Conservation (phyloP, 2,329 filamentous ascomycete genomes). For the Metarhizium sp. region DNA sequence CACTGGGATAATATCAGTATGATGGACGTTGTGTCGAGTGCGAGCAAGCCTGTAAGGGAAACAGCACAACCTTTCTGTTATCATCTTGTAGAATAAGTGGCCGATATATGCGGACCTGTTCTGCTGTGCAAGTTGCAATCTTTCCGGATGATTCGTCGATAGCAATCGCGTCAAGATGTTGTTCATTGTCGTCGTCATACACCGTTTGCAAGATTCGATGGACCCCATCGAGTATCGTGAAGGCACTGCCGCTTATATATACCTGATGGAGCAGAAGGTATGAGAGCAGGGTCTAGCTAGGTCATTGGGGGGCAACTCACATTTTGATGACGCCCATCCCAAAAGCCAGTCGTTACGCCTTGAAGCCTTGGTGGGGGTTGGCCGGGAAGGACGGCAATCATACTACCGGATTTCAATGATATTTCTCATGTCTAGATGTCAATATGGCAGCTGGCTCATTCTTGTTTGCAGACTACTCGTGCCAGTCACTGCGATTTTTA, state of each 20-base stretch:
- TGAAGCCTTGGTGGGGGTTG: constrained; percentile 70
- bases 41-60: not conserved
- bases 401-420: constrained; percentile 29
- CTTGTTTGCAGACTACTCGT: not conserved
- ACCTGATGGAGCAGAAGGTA: constrained; percentile 38
- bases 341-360: constrained; percentile 64
- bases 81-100: constrained; percentile 64
- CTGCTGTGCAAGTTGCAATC: constrained; percentile 65
- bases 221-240: constrained; percentile 71
- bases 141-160: constrained; percentile 78
- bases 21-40: constrained; percentile 15
- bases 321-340: constrained; percentile 63
- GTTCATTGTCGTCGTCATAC: constrained; percentile 66
- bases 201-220: constrained; percentile 77
- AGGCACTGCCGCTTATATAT: constrained; percentile 83
- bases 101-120: constrained; percentile 65
- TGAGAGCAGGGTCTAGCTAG: not conserved
- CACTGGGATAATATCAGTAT: constrained; percentile 36
- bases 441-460: not conserved
- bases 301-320: constrained; percentile 34
- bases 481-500: not conserved
- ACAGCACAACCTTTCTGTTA: constrained; percentile 53
- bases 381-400: constrained; percentile 73
- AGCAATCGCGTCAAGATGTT: constrained; percentile 60
- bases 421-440: constrained; percentile 5